A percentile compares a stretch with the other conserved stretches of the same genome.
Conservation (phyloP, 192 early-diverging fungal genomes). For the Phlyctochytrium planicorne region DNA sequence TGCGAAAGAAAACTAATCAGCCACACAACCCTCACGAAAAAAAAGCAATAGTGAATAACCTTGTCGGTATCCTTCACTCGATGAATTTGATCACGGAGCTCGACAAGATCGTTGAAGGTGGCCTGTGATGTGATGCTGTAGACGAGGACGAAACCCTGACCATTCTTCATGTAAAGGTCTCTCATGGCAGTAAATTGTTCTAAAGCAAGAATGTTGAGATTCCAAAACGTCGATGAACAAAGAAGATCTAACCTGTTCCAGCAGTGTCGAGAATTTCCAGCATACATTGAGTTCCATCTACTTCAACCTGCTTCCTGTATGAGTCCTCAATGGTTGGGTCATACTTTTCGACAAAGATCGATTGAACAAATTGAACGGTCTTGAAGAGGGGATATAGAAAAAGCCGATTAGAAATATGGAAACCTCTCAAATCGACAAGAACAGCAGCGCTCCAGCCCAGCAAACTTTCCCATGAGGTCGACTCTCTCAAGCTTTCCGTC, state of each 20-base stretch:
- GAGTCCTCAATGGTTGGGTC: constrained; percentile 99
- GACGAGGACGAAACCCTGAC: constrained; percentile 64
- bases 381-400: constrained; percentile 26
- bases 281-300: constrained; percentile 96
- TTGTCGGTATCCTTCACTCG: constrained; percentile 65
- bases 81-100: constrained; percentile 61
- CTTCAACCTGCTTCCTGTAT: constrained; percentile 95
- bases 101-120: constrained; percentile 62
- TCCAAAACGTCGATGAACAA: constrained; percentile 3
- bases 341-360: constrained; percentile 86
- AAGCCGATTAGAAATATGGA: constrained; percentile 15
- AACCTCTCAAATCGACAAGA: too few relatives aligned
- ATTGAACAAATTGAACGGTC: constrained; percentile 66
- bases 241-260: constrained; percentile 57
- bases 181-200: constrained; percentile 72
- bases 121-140: constrained; percentile 67
- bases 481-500: too few relatives aligned
- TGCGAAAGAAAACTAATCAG: constrained; percentile 21
- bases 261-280: constrained; percentile 97
- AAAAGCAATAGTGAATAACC: constrained; percentile 28
- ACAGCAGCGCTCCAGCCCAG: too few relatives aligned
- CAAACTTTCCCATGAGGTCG: too few relatives aligned
- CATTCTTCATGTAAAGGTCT: constrained; percentile 71
- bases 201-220: background rate
- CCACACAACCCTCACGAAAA: background rate